Evolutionary conservation across 371 early-diverging fungal genomes (phyloP).

Genomic region (Mucor racemosus): DNA sequence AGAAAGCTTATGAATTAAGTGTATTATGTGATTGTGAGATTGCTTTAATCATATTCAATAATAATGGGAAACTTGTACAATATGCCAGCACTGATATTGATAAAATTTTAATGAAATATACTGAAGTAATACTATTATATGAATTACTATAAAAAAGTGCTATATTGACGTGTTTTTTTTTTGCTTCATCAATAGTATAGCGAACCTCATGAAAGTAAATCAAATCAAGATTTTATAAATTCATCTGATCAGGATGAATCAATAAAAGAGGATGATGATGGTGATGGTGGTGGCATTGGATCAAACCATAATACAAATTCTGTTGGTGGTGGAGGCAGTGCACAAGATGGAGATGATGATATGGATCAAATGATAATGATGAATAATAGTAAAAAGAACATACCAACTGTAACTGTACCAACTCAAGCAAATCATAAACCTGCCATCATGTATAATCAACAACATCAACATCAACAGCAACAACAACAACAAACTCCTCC

Average conservation of each 20-base stretch:
- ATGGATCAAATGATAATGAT: slow-evolving; percentile 16
- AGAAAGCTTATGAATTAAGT: slow-evolving; percentile 98
- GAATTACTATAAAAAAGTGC: background rate
- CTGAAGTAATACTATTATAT: slow-evolving; percentile 62
- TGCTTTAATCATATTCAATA: slow-evolving; percentile 91
- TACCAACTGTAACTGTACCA: slow-evolving; percentile 30
- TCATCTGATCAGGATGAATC: slow-evolving; percentile 27
- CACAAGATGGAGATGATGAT: slow-evolving; percentile 9
- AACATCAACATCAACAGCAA: slow-evolving; percentile 24
- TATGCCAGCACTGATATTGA: slow-evolving; percentile 93
- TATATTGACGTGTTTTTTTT: background rate
- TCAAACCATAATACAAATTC: background rate
- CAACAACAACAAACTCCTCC: slow-evolving; percentile 6
- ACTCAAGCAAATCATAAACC: slow-evolving; percentile 25
- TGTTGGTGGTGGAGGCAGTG: background rate
- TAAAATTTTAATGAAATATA: slow-evolving; percentile 89
- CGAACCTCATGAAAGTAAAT: slow-evolving; percentile 54
- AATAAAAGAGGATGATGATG: slow-evolving; percentile 29
- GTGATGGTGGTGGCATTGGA: background rate
- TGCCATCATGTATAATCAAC: slow-evolving; percentile 15
- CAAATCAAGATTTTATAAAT: slow-evolving; percentile 45
- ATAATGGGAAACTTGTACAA: slow-evolving; percentile 90
- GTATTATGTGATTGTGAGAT: slow-evolving; percentile 98
- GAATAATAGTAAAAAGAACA: slow-evolving; percentile 21
- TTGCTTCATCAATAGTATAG: slow-evolving; percentile 34